phyloP scores from a whole-genome alignment of 306 rosid species.

The Acacia crassicarpa region DNA sequence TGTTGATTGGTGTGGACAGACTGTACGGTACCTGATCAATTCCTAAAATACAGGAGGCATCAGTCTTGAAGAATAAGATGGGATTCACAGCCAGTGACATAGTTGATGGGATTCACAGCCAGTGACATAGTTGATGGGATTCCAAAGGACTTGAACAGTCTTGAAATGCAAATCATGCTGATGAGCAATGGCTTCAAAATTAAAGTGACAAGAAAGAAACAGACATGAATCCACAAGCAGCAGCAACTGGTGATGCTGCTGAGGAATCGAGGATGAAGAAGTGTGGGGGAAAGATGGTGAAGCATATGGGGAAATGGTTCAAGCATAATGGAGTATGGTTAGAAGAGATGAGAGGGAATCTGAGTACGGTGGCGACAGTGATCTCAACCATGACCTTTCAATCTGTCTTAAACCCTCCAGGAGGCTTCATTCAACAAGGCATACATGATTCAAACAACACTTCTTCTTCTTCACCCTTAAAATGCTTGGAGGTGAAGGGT shows the following conservation, averaged over 20 bases:
- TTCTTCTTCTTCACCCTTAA: not conserved
- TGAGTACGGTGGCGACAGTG: not conserved
- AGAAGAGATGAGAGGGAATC: not conserved
- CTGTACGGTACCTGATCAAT: not conserved
- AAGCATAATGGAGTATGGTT: not conserved
- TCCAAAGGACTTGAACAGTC: not conserved
- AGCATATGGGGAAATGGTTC: not conserved
- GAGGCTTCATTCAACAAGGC: not conserved
- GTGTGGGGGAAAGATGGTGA: not conserved
- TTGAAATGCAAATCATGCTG: not conserved
- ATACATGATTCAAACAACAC: not conserved
- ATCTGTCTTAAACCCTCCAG: not conserved
- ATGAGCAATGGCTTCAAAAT: not conserved
- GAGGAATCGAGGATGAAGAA: not conserved
- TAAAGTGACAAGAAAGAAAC: not conserved
- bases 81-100: not conserved
- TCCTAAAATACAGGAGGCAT: not conserved
- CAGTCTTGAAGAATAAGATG: not conserved
- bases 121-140: not conserved
- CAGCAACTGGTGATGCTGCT: not conserved
- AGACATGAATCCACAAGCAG: not conserved
- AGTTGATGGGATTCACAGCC: not conserved
- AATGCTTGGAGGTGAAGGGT: accelerated
- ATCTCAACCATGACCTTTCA: not conserved
- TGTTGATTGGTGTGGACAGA: not conserved